Base-by-base conservation (phyloP, 768 basidiomycete species). In the Pulveroboletus frians region DNA sequence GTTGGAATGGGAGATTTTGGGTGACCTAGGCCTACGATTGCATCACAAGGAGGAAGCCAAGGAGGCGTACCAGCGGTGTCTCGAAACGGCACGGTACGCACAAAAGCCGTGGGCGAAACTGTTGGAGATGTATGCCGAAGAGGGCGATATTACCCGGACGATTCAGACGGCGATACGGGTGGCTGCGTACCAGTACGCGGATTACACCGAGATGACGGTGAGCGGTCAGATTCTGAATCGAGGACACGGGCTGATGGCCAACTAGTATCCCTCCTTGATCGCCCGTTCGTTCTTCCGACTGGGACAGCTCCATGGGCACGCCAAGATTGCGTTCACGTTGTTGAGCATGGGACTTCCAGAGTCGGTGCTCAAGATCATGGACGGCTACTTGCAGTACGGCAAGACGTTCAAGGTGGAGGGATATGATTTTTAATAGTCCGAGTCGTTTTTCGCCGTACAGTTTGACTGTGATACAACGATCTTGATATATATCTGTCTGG, bases 31-130 rank as follows among this genome's bases (percentile, higher is more conserved):
- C 8, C 61, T 87, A 39, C 83, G 96, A n/a, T 67, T 99, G 47
- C 89, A 95, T 62, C 96, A 98, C 72, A 94, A 92, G 67, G 96
- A 99, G 62, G 96, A 99, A 62, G 93, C 92, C 31, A 98, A 99
- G 69, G 96, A 99, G 64, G 94, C 93, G 4, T 99, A 87, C 64
- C 92, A 96, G 64, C 83, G 94, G 9, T 93, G 92, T 68, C 80
- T 98, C 31, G 96, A 98, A 57, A 75, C 82, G 29, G 78, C 83
- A 21, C 76, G 87, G 20, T 98, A 96, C 69, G 86, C 88, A 5
- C 78, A 84, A 50, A 97, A 95, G 67, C 93, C 94, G 4, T 94
- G 96, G 92, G 71, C 79, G 43, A 94, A 93, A 68, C 69, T 98
- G 43, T 80, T 99, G 73, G 93, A 97, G 69, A 88, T 85, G 80